phyloP scores from a whole-genome alignment of 495 filamentous ascomycete species.

The Thermochaetoides thermophila region DNA sequence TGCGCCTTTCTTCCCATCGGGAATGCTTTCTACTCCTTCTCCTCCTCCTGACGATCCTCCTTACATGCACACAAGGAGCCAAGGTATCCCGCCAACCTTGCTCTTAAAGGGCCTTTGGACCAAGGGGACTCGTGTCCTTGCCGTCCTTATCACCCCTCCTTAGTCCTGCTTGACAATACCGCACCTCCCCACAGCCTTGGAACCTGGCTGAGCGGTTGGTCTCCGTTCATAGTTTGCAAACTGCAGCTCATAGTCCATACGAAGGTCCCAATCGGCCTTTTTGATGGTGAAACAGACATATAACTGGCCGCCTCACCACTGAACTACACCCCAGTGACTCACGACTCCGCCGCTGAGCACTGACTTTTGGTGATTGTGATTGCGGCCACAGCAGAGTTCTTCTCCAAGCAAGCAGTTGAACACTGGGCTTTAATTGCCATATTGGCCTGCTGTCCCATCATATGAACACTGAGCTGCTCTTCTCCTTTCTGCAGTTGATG shows the following conservation, averaged over 20 bases:
- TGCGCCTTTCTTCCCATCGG: conserved; percentile 9
- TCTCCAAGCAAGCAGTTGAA: conserved; percentile 4
- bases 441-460: conserved; percentile 12
- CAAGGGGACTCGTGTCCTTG: too few species aligned
- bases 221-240: too few species aligned
- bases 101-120: too few species aligned
- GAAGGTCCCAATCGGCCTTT: conserved; percentile 3
- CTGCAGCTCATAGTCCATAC: conserved; percentile 1
- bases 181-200: too few species aligned
- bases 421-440: conserved; percentile 8
- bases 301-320: conserved; percentile 17
- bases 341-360: conserved; percentile 16
- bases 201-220: too few species aligned
- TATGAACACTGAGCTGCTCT: background rate
- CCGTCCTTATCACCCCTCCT: too few species aligned
- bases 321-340: conserved; percentile 13
- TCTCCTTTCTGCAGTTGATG: too few species aligned
- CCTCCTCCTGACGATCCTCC: background rate
- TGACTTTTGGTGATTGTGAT: conserved; percentile 13
- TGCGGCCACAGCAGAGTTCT: conserved; percentile 14
- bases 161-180: too few species aligned
- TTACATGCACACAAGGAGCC: conserved; percentile 1
- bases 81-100: background rate
- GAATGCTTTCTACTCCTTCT: too few species aligned
- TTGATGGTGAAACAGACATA: conserved; percentile 18